Percentiles rank a stretch among this genome's conserved stretches.
phyloP scores from a whole-genome alignment of 2,329 filamentous ascomycete species.

The Hymenoscyphus fructigenus region DNA sequence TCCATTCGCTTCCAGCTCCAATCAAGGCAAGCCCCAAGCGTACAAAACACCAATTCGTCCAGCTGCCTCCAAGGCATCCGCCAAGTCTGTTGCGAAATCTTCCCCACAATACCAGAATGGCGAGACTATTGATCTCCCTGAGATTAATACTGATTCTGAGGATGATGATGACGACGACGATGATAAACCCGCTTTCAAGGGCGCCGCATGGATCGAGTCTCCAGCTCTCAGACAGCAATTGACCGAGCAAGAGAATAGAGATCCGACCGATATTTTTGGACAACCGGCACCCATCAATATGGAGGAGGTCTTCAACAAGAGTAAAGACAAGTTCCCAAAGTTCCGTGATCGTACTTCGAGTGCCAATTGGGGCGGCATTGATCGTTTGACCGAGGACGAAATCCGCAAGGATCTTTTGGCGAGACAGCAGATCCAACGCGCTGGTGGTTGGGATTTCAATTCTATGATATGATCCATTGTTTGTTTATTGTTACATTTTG shows the following conservation, averaged over 20 bases:
- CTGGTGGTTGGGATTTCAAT: constrained; percentile 79
- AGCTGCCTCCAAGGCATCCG: constrained; percentile 39
- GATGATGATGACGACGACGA: constrained; percentile 72
- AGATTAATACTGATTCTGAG: constrained; percentile 93
- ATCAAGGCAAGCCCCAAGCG: constrained; percentile 48
- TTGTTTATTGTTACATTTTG: constrained; percentile 1
- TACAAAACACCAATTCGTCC: constrained; percentile 71
- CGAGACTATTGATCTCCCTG: constrained; percentile 86
- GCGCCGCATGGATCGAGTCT: constrained; percentile 85
- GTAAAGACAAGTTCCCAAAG: constrained; percentile 79
- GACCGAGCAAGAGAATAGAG: constrained; percentile 77
- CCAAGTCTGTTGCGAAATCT: constrained; percentile 59
- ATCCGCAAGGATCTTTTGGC: constrained; percentile 77
- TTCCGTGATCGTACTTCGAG: constrained; percentile 91
- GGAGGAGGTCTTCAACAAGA: constrained; percentile 94
- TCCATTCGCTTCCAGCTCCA: constrained; percentile 75
- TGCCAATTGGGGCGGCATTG: constrained; percentile 87
- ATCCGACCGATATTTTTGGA: constrained; percentile 85
- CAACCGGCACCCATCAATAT: constrained; percentile 85
- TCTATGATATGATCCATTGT: constrained; percentile 31
- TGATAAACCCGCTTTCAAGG: constrained; percentile 53
- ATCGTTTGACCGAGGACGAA: constrained; percentile 83
- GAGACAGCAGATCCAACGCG: constrained; percentile 73
- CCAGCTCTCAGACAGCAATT: constrained; percentile 77
- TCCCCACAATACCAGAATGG: constrained; percentile 87